Percentiles rank a stretch among this genome's conserved stretches.
Conservation (phyloP, 352 stramenopile species). For the Globisporangium polare region DNA sequence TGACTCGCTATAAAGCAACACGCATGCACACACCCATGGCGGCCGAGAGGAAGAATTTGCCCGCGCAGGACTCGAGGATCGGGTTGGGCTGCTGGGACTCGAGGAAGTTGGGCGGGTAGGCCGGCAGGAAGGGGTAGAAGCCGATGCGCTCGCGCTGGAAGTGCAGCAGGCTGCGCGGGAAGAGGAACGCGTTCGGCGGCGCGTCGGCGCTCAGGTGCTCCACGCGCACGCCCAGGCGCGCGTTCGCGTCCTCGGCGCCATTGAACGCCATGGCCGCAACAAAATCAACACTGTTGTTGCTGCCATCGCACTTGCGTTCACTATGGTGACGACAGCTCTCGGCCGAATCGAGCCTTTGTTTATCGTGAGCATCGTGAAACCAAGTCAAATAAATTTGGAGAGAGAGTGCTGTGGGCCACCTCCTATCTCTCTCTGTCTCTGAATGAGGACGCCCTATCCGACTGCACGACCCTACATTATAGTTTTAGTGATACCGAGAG, state of each 20-base stretch:
- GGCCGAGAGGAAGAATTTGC: constrained; percentile 80
- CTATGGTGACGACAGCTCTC: no score
- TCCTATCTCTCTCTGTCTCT: no score
- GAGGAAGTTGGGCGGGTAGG: constrained; percentile 64
- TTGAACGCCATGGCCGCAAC: neutral
- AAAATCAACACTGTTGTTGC: neutral
- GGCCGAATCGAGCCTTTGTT: no score
- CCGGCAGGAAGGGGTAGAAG: constrained; percentile 67
- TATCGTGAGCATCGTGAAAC: no score
- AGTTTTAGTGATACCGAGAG: no score
- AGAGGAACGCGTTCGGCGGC: constrained; percentile 79
- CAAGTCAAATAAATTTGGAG: no score
- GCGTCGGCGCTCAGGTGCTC: constrained; percentile 49
- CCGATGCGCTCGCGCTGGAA: constrained; percentile 41
- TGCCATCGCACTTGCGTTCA: no score
- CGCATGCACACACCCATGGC: constrained; percentile 53
- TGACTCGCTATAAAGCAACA: no score
- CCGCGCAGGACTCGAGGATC: constrained; percentile 70
- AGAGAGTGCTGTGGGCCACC: no score
- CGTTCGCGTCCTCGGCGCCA: constrained; percentile 40
- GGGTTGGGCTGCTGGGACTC: constrained; percentile 68
- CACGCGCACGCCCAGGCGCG: constrained; percentile 45
- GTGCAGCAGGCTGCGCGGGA: constrained; percentile 51
- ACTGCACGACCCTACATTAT: no score
- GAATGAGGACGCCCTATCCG: no score